phyloP scores from a whole-genome alignment of 257 asterid genomes.

The Mentha longifolia region DNA sequence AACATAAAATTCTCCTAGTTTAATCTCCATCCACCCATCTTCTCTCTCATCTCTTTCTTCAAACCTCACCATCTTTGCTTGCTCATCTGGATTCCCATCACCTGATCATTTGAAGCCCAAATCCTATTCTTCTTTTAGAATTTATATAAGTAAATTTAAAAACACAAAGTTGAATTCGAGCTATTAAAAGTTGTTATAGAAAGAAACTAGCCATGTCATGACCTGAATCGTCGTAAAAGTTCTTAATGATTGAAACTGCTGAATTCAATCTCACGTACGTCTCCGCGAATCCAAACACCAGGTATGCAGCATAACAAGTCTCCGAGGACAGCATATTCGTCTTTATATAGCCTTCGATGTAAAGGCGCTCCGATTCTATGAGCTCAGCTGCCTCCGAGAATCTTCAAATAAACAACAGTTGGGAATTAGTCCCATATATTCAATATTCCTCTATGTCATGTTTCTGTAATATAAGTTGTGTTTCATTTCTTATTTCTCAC shows the following conservation, averaged over 20 bases:
- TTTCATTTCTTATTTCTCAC: too few species aligned
- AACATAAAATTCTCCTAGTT: slow-evolving; percentile 38
- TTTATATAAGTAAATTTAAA: neutral
- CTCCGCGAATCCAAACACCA: slow-evolving; percentile 22
- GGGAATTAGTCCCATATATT: neutral
- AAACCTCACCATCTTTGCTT: slow-evolving; percentile 14
- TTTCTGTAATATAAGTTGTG: too few species aligned
- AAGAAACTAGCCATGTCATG: neutral
- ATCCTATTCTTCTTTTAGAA: neutral
- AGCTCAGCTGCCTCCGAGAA: slow-evolving; percentile 32
- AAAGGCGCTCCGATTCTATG: neutral
- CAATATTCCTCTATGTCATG: neutral
- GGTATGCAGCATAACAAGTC: slow-evolving; percentile 34
- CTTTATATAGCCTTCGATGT: slow-evolving; percentile 23
- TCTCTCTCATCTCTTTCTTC: neutral
- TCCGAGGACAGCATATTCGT: slow-evolving; percentile 27
- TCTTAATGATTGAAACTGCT: slow-evolving; percentile 15
- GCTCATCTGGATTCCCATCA: slow-evolving; percentile 1
- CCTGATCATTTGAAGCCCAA: neutral
- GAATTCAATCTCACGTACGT: neutral
- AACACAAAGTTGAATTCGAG: neutral
- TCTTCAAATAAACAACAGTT: slow-evolving; percentile 20
- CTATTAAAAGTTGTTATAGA: neutral
- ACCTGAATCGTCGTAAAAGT: slow-evolving; percentile 16
- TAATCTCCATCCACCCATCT: slow-evolving; percentile 51